Evolutionary conservation across 768 basidiomycete species (phyloP).

Genomic region (Coprinellus micaceus): DNA sequence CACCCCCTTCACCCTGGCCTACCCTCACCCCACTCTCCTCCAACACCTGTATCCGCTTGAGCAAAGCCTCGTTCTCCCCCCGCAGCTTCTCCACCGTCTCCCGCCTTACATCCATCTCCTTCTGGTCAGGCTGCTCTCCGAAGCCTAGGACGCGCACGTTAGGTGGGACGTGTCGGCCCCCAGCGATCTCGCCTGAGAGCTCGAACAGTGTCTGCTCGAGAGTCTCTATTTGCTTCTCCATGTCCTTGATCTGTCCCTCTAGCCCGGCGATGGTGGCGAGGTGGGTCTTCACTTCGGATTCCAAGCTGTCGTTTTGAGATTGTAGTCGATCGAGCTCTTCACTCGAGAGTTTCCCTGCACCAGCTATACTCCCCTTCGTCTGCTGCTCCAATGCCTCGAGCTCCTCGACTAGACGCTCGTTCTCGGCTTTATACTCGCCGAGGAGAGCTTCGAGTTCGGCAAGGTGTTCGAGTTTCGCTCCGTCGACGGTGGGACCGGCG

Average conservation of each 20-base stretch:
- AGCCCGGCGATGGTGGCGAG: conserved; percentile 57
- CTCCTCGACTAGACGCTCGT: conserved; percentile 42
- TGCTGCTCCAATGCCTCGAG: conserved; percentile 35
- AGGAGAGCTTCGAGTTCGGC: conserved; percentile 55
- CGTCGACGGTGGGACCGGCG: conserved; percentile 22
- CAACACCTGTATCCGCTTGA: conserved; percentile 61
- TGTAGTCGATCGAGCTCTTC: too few relatives aligned
- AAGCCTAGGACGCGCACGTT: conserved; percentile 66
- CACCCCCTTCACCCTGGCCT: conserved; percentile 12
- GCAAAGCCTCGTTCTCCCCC: conserved; percentile 79
- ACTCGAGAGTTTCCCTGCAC: too few relatives aligned
- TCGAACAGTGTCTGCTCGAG: conserved; percentile 80
- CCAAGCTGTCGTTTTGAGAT: too few relatives aligned
- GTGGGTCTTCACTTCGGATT: conserved; percentile 32
- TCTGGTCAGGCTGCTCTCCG: conserved; percentile 76
- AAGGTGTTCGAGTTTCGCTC: conserved; percentile 39
- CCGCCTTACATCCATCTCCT: conserved; percentile 74
- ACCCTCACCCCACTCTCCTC: conserved; percentile 36
- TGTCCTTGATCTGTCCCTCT: too few relatives aligned
- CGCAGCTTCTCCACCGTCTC: conserved; percentile 72
- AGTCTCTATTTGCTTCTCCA: conserved; percentile 25
- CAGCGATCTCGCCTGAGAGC: conserved; percentile 69
- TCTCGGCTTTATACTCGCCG: conserved; percentile 50
- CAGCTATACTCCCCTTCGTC: too few relatives aligned
- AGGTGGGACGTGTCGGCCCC: conserved; percentile 72